Base-by-base conservation (phyloP, 2,329 filamentous ascomycete genomes). In the Beauveria asiatica region DNA sequence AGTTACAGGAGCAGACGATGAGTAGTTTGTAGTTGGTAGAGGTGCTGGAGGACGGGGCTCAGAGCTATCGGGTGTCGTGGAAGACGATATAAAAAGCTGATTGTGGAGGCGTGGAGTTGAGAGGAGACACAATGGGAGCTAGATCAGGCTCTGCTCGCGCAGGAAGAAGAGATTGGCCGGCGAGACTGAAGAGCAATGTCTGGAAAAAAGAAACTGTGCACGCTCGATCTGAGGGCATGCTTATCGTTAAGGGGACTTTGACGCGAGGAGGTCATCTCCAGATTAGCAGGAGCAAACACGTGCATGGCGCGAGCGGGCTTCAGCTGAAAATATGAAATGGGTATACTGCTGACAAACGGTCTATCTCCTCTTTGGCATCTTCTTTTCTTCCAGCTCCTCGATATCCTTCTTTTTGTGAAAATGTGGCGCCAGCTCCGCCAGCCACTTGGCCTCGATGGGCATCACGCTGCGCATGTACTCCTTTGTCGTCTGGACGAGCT, bases 361-460 rank as follows among this genome's bases (percentile, higher is more conserved):
- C 45, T 62, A 67, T 57, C 70, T 65, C 57, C 70, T 66, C 63
- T 72, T 76, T 2, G 75, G 75, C 74, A 76, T 76, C 67, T 76
- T 96, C 76, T 84, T 89, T 62, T 90, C 88, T 69, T 91, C 90
- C 66, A 96, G 70, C 19, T 81, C 86, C 69, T 97, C 93, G 45
- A 97, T 73, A 70, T 97, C 92, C 75, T 91, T 88, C 76, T 89
- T 88, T 76, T 96, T 97, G 72, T 97, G 90, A 70, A 92, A 96
- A 76, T 97, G 94, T 63, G 93, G 93, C 63, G 94, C 94, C 62
- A 94, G 84, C 74, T 97, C 93, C 7, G 85, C 83, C 67, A 99
- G 72, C 92, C 92, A 97, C 70, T 86, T 85, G 0, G 89, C 80
- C 69, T 95, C 86, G 57, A 97, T 83, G 1, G 92, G 92, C 80